Evolutionary conservation across 805 yeast genomes (phyloP).

Genomic region (Yamadazyma olivae): DNA sequence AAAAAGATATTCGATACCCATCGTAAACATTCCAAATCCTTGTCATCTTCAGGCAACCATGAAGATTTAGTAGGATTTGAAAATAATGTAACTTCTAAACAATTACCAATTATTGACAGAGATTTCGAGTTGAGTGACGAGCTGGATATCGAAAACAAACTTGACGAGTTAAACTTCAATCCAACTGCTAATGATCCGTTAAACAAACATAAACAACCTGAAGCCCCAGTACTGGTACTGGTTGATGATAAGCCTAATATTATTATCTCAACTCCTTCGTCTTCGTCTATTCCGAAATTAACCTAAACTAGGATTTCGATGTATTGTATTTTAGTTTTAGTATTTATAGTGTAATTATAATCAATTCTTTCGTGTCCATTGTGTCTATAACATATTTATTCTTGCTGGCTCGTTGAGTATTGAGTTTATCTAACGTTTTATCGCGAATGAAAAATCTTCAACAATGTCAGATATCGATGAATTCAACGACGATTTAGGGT

Average conservation of each 20-base stretch:
- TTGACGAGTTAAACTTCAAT: background rate
- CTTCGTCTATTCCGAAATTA: constrained; percentile 8
- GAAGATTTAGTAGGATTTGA: constrained; percentile 36
- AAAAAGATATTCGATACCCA: background rate
- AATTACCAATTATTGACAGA: constrained; percentile 44
- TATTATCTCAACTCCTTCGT: constrained; percentile 11
- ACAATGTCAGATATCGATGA: constrained; percentile 12
- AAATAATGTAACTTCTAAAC: constrained; percentile 24
- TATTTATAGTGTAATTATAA: constrained; percentile 1
- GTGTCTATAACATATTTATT: too few relatives aligned
- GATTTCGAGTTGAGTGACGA: constrained; percentile 32
- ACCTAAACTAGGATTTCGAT: background rate
- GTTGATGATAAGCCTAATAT: constrained; percentile 10
- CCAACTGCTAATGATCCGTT: too few relatives aligned
- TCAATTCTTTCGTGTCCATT: background rate
- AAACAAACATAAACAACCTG: background rate
- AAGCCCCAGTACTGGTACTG: background rate
- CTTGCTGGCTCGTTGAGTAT: too few relatives aligned
- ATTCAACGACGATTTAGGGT: constrained; percentile 12
- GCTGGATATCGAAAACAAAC: constrained; percentile 9
- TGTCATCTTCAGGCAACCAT: constrained; percentile 26
- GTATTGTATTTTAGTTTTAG: constrained; percentile 6
- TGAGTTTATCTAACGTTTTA: too few relatives aligned
- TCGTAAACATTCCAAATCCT: constrained; percentile 31
- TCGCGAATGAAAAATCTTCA: background rate